Evolutionary conservation across 352 stramenopile species (phyloP).

Genomic region (Pythium monospermum): DNA sequence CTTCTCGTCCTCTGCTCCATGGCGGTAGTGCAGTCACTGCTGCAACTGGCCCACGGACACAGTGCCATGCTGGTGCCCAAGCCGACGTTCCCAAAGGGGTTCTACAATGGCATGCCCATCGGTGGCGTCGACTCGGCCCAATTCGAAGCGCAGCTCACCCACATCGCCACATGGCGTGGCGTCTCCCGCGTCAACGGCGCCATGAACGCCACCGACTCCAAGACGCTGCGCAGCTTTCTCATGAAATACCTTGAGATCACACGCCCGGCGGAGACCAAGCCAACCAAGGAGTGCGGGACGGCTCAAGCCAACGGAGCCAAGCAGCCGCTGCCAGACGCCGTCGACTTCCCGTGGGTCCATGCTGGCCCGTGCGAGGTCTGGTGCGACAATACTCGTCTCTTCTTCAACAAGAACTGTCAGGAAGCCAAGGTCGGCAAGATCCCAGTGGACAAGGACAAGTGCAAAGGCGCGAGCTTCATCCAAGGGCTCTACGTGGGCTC

Average conservation of each 20-base stretch:
- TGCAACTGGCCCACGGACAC: too few species aligned
- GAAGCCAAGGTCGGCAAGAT: constrained; percentile 7
- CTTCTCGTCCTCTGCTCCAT: too few species aligned
- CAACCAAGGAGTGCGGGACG: constrained; percentile 11
- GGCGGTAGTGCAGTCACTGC: too few species aligned
- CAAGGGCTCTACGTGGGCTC: constrained; percentile 7
- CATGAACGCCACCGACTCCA: too few species aligned
- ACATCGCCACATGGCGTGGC: too few species aligned
- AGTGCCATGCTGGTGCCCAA: neutral
- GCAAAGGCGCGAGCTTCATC: constrained; percentile 3
- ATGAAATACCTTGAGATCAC: too few species aligned
- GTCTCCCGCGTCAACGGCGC: too few species aligned
- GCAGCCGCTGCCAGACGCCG: constrained; percentile 1
- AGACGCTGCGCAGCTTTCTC: too few species aligned
- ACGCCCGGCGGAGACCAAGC: too few species aligned
- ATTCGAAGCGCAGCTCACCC: too few species aligned
- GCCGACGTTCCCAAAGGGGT: neutral
- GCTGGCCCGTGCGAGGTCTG: constrained; percentile 18
- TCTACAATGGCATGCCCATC: too few species aligned
- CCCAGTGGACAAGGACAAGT: constrained; percentile 11
- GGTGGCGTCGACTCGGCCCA: too few species aligned
- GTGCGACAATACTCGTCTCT: constrained; percentile 15
- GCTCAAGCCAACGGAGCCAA: neutral
- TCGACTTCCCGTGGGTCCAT: constrained; percentile 9
- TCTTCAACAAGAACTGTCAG: constrained; percentile 9